phyloP scores from a whole-genome alignment of 164 flowering plant species.

The Malania oleifera region DNA sequence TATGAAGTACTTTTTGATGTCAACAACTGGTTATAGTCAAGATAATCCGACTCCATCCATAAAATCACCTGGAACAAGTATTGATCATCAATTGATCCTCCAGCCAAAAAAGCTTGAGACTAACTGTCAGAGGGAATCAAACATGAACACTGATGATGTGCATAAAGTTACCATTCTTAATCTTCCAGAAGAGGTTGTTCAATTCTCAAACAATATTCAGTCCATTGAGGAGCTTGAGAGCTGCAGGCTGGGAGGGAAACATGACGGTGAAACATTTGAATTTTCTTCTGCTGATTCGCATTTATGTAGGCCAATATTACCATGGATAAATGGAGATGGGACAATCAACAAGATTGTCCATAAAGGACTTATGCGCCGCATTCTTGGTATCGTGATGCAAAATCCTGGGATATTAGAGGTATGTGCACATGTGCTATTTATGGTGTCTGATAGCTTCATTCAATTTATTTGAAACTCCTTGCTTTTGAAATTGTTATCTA shows the following conservation, averaged over 20 bases:
- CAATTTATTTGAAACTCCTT: too few relatives aligned
- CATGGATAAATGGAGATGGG: slow-evolving; percentile 97
- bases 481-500: too few relatives aligned
- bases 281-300: slow-evolving; percentile 17
- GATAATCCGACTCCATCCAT: slow-evolving; percentile 12
- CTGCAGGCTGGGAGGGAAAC: slow-evolving; percentile 10
- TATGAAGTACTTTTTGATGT: slow-evolving; percentile 61
- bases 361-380: slow-evolving; percentile 68
- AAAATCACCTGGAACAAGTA: slow-evolving; percentile 11
- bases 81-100: slow-evolving; percentile 6
- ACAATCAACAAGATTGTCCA: slow-evolving; percentile 54
- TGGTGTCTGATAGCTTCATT: too few relatives aligned
- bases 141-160: slow-evolving; percentile 25
- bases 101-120: slow-evolving; percentile 18
- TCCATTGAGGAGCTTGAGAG: slow-evolving; percentile 17
- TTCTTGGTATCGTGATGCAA: slow-evolving; percentile 86
- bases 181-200: slow-evolving; percentile 40
- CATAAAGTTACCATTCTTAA: slow-evolving; percentile 75
- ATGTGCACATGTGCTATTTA: slow-evolving; percentile 7
- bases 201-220: slow-evolving; percentile 17
- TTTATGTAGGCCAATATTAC: slow-evolving; percentile 58
- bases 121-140: slow-evolving; percentile 15
- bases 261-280: slow-evolving; percentile 14
- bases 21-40: slow-evolving; percentile 25
- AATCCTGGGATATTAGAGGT: slow-evolving; percentile 96